Evolutionary conservation across 1,284 basidiomycete species (phyloP).

Genomic region (Trichosporon coremiiforme): DNA sequence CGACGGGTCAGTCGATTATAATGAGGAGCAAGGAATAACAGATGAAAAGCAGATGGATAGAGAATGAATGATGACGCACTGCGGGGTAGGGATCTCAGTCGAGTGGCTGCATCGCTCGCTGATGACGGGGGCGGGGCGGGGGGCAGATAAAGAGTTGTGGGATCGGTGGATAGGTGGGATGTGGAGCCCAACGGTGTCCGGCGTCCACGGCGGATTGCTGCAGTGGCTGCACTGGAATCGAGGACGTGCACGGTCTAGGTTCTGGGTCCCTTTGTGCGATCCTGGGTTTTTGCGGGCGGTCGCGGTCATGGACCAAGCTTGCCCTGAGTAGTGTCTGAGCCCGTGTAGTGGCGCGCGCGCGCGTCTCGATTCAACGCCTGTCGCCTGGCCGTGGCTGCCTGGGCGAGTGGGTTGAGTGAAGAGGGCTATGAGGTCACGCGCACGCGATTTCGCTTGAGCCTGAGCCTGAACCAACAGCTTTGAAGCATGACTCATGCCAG

Average conservation of each 20-base stretch:
- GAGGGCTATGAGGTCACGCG: slow-evolving; percentile 9
- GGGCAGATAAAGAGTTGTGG: slow-evolving; percentile 11
- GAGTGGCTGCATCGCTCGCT: not conserved
- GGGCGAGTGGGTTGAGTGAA: not conserved
- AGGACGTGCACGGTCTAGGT: slow-evolving; percentile 15
- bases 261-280: not conserved
- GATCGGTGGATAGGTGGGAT: not conserved
- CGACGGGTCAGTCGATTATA: not conserved
- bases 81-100: not conserved
- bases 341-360: slow-evolving; percentile 7
- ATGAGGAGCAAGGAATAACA: slow-evolving; percentile 5
- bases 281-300: not conserved
- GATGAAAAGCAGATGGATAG: slow-evolving; percentile 7
- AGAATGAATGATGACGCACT: slow-evolving; percentile 11
- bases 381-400: not conserved
- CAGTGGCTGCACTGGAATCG: not conserved
- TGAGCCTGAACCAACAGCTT: not conserved
- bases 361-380: not conserved
- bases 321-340: not conserved
- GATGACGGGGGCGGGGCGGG: slow-evolving; percentile 14
- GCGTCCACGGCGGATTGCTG: slow-evolving; percentile 5
- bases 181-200: slow-evolving; percentile 10
- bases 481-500: not conserved
- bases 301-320: not conserved
- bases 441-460: slow-evolving; percentile 13